Percentiles rank a stretch among this genome's conserved stretches.
Evolutionary conservation across 306 rosid genomes (phyloP).

Genomic region (Cucumis cinereus): DNA sequence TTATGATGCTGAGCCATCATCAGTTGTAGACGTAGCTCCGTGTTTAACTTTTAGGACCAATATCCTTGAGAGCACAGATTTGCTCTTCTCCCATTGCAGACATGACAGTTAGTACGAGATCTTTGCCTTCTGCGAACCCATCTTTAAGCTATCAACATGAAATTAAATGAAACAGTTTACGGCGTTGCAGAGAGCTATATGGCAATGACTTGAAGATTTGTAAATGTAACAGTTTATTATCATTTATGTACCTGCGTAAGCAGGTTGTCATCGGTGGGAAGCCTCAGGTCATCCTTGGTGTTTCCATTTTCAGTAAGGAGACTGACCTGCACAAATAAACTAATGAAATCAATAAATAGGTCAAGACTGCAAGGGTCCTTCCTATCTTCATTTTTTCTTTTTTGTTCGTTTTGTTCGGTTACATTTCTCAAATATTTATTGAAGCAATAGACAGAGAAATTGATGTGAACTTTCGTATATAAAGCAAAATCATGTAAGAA

Average conservation of each 20-base stretch:
- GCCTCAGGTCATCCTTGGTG: conserved; percentile 71
- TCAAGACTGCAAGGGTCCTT: not conserved
- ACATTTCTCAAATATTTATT: not conserved
- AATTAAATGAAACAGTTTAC: not conserved
- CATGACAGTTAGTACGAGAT: conserved; percentile 66
- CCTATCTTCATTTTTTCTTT: not conserved
- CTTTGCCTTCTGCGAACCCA: conserved; percentile 62
- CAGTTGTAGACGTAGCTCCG: conserved; percentile 28
- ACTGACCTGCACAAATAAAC: conserved; percentile 36
- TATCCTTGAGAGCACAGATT: conserved; percentile 58
- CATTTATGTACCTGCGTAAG: conserved; percentile 35
- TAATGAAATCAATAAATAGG: not conserved
- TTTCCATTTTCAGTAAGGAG: conserved; percentile 58
- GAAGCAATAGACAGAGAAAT: not conserved
- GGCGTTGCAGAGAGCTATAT: not conserved
- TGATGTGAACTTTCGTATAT: not conserved
- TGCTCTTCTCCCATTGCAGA: conserved; percentile 78
- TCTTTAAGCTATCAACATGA: conserved; percentile 40
- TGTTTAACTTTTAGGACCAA: conserved; percentile 48
- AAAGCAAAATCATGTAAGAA: not conserved
- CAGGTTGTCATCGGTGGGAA: conserved; percentile 58
- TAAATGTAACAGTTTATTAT: not conserved
- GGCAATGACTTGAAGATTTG: not conserved
- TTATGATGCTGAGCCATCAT: conserved; percentile 12
- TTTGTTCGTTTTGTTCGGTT: not conserved